phyloP scores from a whole-genome alignment of 176 grass and related monocot species.

The Luzula sylvatica region DNA sequence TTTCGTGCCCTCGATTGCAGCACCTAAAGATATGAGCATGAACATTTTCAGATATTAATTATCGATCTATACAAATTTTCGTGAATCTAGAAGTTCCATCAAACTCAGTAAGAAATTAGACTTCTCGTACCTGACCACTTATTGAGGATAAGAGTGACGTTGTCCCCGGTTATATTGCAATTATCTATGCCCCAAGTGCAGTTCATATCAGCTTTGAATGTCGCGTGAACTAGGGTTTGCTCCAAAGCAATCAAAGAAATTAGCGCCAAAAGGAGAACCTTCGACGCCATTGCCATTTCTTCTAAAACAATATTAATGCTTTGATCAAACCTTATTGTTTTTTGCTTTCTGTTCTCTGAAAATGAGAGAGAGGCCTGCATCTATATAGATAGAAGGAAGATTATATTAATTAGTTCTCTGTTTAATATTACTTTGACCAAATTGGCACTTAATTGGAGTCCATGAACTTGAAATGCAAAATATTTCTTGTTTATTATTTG shows the following conservation, averaged over 20 bases:
- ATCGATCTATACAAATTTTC: neutral
- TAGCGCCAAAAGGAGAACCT: constrained; percentile 11
- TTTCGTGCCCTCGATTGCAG: constrained; percentile 30
- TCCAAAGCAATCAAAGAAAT: constrained; percentile 6
- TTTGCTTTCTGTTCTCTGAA: neutral
- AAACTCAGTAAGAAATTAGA: neutral
- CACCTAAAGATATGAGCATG: constrained; percentile 11
- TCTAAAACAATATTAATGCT: neutral
- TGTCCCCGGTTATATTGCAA: constrained; percentile 1
- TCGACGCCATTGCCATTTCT: neutral
- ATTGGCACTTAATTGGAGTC: constrained; percentile 5
- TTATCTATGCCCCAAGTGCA: constrained; percentile 16
- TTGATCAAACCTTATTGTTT: neutral
- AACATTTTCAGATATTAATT: neutral
- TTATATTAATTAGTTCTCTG: neutral
- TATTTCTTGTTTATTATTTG: constrained; percentile 2
- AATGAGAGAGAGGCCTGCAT: neutral
- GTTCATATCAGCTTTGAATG: neutral
- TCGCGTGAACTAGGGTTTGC: constrained; percentile 1
- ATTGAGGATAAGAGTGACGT: constrained; percentile 13
- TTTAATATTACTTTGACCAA: constrained; percentile 9
- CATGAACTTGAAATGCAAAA: neutral
- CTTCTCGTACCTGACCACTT: constrained; percentile 20
- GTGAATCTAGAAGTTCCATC: too few species aligned
- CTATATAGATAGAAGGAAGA: constrained; percentile 7